These are phyloP conservation scores for Camelina hispida DNA, from an alignment of 345 rosid species.

Conservation along the genomic window DNA sequence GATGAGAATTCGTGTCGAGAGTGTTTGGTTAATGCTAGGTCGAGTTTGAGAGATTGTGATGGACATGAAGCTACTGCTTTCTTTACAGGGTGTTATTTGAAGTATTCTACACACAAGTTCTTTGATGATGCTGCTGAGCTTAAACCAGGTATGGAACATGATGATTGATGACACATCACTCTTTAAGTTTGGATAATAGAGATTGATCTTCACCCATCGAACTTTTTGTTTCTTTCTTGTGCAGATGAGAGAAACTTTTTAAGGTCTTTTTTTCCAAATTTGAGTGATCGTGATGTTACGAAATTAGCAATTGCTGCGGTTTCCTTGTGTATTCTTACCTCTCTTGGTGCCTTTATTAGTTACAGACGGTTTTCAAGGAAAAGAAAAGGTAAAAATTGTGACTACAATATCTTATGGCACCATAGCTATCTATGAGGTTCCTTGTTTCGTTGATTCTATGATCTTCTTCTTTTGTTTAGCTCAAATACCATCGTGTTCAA, in stretches of 20 bases:
- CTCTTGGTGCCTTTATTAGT: constrained; percentile 54
- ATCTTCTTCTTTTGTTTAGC: constrained; percentile 17
- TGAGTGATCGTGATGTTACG: constrained; percentile 28
- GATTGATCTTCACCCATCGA: not conserved
- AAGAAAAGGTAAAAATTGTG: constrained; percentile 34
- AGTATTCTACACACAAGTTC: constrained; percentile 60
- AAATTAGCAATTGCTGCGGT: constrained; percentile 34
- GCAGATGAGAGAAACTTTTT: constrained; percentile 23
- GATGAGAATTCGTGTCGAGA: constrained; percentile 50
- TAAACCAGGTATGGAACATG: not conserved
- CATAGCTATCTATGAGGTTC: not conserved
- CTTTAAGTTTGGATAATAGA: not conserved
- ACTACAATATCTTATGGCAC: not conserved
- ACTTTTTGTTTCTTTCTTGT: constrained; percentile 24
- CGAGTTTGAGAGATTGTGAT: constrained; percentile 50
- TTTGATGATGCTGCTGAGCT: constrained; percentile 27
- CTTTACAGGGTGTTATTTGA: constrained; percentile 67
- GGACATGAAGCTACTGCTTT: constrained; percentile 62
- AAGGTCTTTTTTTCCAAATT: constrained; percentile 7
- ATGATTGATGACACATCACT: not conserved
- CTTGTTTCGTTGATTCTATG: constrained; percentile 24
- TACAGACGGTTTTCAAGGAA: constrained; percentile 50
- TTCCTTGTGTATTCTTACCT: constrained; percentile 38
- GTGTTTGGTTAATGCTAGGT: constrained; percentile 56
- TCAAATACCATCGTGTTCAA: constrained; percentile 37